phyloP scores from a whole-genome alignment of 108 stramenopile species.

The Cyclotella sp. region DNA sequence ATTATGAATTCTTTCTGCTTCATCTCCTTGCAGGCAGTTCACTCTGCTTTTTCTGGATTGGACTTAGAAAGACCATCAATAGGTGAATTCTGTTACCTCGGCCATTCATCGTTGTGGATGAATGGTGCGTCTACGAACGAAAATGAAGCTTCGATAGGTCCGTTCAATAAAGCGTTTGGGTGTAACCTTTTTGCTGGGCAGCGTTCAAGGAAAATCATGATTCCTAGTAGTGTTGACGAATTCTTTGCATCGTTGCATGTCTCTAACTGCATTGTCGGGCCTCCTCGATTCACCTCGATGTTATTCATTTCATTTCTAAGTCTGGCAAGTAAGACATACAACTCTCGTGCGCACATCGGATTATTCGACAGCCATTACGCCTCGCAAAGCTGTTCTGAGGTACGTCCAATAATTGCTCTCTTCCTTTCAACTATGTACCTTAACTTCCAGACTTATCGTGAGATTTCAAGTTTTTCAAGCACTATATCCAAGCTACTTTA shows the following conservation, averaged over 20 bases:
- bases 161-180: conserved; percentile 16
- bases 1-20: background rate
- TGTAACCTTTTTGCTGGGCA: conserved; percentile 47
- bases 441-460: background rate
- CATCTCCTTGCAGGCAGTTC: background rate
- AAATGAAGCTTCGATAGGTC: conserved; percentile 40
- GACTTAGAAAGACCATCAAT: conserved; percentile 13
- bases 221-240: background rate
- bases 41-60: background rate
- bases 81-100: conserved; percentile 37
- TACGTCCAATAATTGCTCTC: background rate
- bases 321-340: conserved; percentile 9
- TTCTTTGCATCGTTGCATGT: conserved; percentile 33
- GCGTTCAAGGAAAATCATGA: conserved; percentile 17
- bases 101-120: conserved; percentile 42
- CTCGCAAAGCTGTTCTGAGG: background rate
- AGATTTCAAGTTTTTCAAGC: conserved; percentile 9
- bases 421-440: background rate
- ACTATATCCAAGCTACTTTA: conserved; percentile 18
- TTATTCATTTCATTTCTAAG: conserved; percentile 41
- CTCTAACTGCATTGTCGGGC: conserved; percentile 33
- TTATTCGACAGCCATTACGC: background rate
- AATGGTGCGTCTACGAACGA: conserved; percentile 42
- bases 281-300: conserved; percentile 40
- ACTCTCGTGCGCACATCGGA: background rate